Evolutionary conservation across 2,329 filamentous ascomycete species (phyloP), one percentile per base, ranked within the genome.

Genomic region (Daldinia sp.): DNA sequence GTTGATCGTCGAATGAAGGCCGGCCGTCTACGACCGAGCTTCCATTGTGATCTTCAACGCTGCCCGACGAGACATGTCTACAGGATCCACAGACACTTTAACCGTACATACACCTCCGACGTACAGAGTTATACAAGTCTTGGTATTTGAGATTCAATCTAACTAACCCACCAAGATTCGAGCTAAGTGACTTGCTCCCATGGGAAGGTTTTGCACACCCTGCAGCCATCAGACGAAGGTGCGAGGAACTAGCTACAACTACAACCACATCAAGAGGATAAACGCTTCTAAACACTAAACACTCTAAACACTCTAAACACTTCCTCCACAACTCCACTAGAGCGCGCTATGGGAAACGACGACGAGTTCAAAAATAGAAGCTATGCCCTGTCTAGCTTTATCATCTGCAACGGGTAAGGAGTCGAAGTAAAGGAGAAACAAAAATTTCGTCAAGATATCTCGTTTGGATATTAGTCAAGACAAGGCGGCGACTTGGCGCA

Each of bases 41-140:
- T 66, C 66, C 69, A 75, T 75, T 73, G 65, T 44, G 73, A 75
- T 75, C 73, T 73, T 73, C 73, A 69, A 58, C 46, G 62, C 42
- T 68, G 62, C 67, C 73, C 67, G 60, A 67, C 65, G 62, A 48
- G 60, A 68, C 54, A 58, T 60, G 55, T 63, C 30, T 57, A 55
- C 53, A 28, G 55, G 70, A 35, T 67, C 70, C 70, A 70, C 65
- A 50, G 44, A 64, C 63, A 51, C 60, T 53, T 63, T 54, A 60
- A 62, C 48, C 12, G 37, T 60, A 46, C 54, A 54, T 35, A 59
- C 26, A 50, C 61, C 44, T 64, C 51, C 54, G 54, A 42, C 54
- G 44, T 64, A 53, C n/a, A 54, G 30, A 54, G 51, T 59, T 64
- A 51, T 42, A 57, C 58, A 59, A 13, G 30, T 54, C 30, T 33